Evolutionary conservation across 129 eudicot genomes (phyloP).

Genomic region (Rutidosis leptorrhynchoides): DNA sequence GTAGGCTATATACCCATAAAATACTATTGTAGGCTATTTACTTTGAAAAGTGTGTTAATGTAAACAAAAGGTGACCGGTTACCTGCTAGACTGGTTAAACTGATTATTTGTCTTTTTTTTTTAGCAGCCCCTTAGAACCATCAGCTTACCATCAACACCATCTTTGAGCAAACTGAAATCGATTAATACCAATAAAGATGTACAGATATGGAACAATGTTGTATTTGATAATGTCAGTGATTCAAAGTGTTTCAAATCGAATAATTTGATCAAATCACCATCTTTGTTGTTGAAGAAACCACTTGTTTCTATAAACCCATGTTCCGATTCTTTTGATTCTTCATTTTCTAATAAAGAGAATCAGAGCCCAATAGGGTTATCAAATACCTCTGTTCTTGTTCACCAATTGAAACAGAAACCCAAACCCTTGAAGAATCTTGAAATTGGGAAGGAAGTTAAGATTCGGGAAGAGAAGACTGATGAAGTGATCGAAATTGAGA

Average conservation of each 20-base stretch:
- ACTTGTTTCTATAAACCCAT: constrained; percentile 22
- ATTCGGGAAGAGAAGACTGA: constrained; percentile 50
- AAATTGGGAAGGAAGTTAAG: constrained; percentile 16
- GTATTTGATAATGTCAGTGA: constrained; percentile 63
- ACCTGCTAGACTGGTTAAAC: no score
- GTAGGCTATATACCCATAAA: no score
- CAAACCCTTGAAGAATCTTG: constrained; percentile 21
- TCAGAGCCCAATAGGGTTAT: constrained; percentile 39
- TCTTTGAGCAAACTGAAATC: no score
- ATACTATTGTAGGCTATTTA: no score
- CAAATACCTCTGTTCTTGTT: constrained; percentile 27
- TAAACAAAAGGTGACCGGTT: no score
- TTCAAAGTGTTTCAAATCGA: constrained; percentile 31
- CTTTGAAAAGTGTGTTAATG: no score
- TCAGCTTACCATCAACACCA: no score
- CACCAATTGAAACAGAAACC: constrained; percentile 18
- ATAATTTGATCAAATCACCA: constrained; percentile 16
- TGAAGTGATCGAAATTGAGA: constrained; percentile 71
- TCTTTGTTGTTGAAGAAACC: constrained; percentile 40
- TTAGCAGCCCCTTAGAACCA: no score
- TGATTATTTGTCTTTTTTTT: no score
- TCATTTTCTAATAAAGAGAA: constrained; percentile 67
- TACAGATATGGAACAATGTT: constrained; percentile 81
- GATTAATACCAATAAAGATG: constrained; percentile 40
- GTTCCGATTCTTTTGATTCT: constrained; percentile 49